Percentiles rank a stretch among this genome's conserved stretches.
phyloP scores from a whole-genome alignment of 2,329 filamentous ascomycete species.

The Pezicula neosporulosa region DNA sequence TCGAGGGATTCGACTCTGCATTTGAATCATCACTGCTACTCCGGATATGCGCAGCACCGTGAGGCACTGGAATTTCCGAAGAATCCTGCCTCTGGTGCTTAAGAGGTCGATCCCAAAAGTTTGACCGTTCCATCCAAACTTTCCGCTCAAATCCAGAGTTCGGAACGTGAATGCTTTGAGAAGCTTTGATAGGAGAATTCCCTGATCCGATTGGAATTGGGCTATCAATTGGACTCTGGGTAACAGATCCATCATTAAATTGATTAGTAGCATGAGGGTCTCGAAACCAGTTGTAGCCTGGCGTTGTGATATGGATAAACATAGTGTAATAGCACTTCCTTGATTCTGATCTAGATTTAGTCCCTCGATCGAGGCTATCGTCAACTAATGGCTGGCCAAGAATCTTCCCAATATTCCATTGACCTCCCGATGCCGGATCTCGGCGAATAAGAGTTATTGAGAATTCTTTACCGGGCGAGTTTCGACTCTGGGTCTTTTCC shows the following conservation, averaged over 20 bases:
- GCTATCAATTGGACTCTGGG: not conserved
- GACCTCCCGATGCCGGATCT: slow-evolving; percentile 63
- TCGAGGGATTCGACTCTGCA: not conserved
- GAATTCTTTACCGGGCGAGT: slow-evolving; percentile 10
- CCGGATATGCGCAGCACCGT: slow-evolving; percentile 8
- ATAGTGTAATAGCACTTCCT: slow-evolving; percentile 36
- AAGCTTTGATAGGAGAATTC: not conserved
- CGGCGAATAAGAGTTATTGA: slow-evolving; percentile 62
- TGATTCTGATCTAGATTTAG: slow-evolving; percentile 16
- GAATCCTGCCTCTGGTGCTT: slow-evolving; percentile 20
- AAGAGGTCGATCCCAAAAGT: slow-evolving; percentile 20
- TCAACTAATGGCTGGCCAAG: slow-evolving; percentile 27
- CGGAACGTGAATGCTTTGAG: not conserved
- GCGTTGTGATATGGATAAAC: slow-evolving; percentile 25
- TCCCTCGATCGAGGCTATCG: slow-evolving; percentile 21
- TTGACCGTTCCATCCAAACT: slow-evolving; percentile 46
- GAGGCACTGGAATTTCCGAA: slow-evolving; percentile 18
- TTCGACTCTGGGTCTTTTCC: not conserved
- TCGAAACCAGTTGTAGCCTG: slow-evolving; percentile 28
- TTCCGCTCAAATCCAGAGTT: slow-evolving; percentile 43
- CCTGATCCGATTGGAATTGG: not conserved
- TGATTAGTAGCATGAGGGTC: slow-evolving; percentile 4
- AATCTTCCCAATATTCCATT: slow-evolving; percentile 74
- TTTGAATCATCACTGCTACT: slow-evolving; percentile 12
- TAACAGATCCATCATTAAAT: slow-evolving; percentile 1